Evolutionary conservation across 805 yeast species (phyloP), one percentile per base, ranked within the genome.

Genomic region (Metschnikowia arizonensis): DNA sequence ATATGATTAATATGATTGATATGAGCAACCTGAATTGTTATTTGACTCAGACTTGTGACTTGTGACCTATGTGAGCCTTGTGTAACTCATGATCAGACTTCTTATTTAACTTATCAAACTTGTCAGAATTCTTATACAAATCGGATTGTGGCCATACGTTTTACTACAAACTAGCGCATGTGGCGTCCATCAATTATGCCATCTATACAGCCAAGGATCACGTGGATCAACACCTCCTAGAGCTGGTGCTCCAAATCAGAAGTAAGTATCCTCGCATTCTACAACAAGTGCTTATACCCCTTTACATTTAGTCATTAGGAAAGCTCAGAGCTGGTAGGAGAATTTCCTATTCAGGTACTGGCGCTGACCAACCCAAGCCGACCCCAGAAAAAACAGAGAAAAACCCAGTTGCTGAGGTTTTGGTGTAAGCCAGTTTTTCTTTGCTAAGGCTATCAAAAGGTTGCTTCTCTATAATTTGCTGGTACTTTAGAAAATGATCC

Each of bases 381-480:
- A 34, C 45, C 54, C 9, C 31, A 46, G 2, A 49, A 45, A n/a
- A 45, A 38, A 12, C 35, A 9, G 34, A 32, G 12, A 24, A 32
- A n/a, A 23, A 30, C 3, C 24, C 31, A 5, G 21, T 38, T 7
- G 62, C 59, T 25, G 68, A 67, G 17, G 55, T 55, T 36, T 45
- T 67, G 29, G 60, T 70, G 5, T 65, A 56, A 44, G 69, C 69
- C 24, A 59, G 66, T 40, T 59, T 70, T 24, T 58, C 72, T 43
- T 63, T 72, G 32, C 50, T 68, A 71, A 70, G 45, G 69, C 76
- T 1, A 62, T 68, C 23, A 72, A 72, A 49, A 72, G 69, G 45
- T 51, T 64, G 52, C 44, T 69, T 2, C 46, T 69, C 11, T 71
- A 57, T 52, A 64, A 62, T 33, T 50, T 71, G 15, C 65, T 73